A percentile compares a stretch with the other conserved stretches of the same genome.
Conservation (phyloP, 73 alveolate species). For the Paraurostyla sp. region DNA sequence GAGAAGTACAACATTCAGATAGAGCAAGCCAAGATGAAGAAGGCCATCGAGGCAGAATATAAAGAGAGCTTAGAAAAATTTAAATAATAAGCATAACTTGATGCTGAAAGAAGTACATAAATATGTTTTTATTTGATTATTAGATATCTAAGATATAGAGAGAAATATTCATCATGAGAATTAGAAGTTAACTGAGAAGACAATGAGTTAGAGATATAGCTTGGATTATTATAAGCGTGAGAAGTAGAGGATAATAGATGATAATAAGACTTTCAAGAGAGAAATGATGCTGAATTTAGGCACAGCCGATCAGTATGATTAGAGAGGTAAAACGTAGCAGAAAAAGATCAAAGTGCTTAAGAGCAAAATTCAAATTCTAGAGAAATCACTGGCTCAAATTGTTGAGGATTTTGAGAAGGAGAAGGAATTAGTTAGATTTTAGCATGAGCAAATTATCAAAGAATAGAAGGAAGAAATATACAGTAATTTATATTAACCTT, state of each 20-base stretch:
- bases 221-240: constrained; percentile 69
- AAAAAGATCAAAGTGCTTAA: constrained; percentile 73
- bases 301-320: constrained; percentile 72
- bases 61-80: constrained; percentile 46
- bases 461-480: constrained; percentile 68
- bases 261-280: constrained; percentile 66
- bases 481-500: background rate
- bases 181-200: constrained; percentile 64
- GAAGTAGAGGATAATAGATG: constrained; percentile 31
- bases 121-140: background rate
- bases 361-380: constrained; percentile 69
- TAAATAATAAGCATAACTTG: constrained; percentile 58
- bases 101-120: constrained; percentile 55
- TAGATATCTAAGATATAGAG: constrained; percentile 53
- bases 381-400: constrained; percentile 75
- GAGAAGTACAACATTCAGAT: constrained; percentile 51
- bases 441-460: constrained; percentile 69
- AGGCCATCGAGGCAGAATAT: constrained; percentile 63
- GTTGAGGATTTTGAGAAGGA: constrained; percentile 82
- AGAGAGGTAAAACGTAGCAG: constrained; percentile 64
- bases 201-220: constrained; percentile 48
- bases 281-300: constrained; percentile 75
- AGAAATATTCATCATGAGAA: constrained; percentile 67
- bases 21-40: constrained; percentile 68
- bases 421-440: constrained; percentile 66